These are phyloP conservation scores for Tylopilus rubrobrunneus DNA, from an alignment of 768 basidiomycete genomes.

Conservation along the genomic window DNA sequence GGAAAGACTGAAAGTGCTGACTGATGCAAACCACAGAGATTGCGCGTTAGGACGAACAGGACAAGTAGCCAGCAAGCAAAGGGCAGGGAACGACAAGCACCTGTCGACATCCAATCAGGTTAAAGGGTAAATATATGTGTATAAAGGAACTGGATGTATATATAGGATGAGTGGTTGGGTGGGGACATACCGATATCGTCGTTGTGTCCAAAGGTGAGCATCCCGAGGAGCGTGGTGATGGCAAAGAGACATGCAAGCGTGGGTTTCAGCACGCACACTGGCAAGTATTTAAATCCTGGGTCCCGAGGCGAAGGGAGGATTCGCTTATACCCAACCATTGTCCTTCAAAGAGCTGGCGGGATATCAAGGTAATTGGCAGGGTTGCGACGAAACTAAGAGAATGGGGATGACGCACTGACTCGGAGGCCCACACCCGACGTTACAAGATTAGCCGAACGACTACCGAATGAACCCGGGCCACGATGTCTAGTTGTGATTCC, in stretches of 20 bases:
- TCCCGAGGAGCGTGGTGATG: constrained; percentile 59
- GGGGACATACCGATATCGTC: constrained; percentile 23
- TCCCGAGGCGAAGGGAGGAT: constrained; percentile 65
- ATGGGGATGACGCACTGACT: constrained; percentile 44
- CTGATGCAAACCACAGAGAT: no score
- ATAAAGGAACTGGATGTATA: no score
- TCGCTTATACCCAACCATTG: constrained; percentile 77
- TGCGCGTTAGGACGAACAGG: no score
- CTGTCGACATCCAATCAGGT: no score
- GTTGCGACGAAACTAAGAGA: constrained; percentile 43
- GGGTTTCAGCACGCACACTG: constrained; percentile 47
- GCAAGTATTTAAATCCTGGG: constrained; percentile 17
- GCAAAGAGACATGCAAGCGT: constrained; percentile 63
- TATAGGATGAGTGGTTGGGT: background rate
- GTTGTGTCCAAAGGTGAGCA: constrained; percentile 41
- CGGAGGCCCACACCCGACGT: constrained; percentile 66
- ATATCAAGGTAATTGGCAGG: constrained; percentile 67
- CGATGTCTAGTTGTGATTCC: constrained; percentile 81
- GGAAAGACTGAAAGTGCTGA: no score
- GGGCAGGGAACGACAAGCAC: no score
- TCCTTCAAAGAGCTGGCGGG: constrained; percentile 84
- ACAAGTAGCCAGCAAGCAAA: no score
- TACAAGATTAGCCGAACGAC: constrained; percentile 77
- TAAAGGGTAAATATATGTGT: no score
- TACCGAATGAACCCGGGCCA: constrained; percentile 81